Percentiles rank a stretch among this genome's conserved stretches.
Conservation (phyloP, 768 basidiomycete genomes). For the Cubamyces lactineus region DNA sequence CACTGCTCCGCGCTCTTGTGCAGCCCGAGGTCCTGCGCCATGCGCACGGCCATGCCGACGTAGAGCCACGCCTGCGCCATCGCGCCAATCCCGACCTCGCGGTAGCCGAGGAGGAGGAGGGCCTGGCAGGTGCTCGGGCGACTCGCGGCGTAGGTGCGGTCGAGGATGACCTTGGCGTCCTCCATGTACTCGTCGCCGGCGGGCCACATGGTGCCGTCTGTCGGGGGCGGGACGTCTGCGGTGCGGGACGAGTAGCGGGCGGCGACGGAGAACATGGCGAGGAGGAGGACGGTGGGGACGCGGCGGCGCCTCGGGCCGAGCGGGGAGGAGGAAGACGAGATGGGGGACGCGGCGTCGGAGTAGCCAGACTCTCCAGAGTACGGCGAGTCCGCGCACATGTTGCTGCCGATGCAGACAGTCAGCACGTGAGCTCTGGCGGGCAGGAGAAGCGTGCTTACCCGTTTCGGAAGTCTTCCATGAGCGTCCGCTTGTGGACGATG, state of each 20-base stretch:
- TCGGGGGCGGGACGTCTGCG: constrained; percentile 38
- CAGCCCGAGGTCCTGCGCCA: constrained; percentile 89
- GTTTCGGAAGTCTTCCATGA: constrained; percentile 58
- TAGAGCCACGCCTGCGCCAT: constrained; percentile 91
- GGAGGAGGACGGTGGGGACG: constrained; percentile 67
- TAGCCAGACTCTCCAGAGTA: constrained; percentile 34
- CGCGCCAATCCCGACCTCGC: constrained; percentile 86
- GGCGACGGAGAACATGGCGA: constrained; percentile 84
- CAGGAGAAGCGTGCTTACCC: constrained; percentile 35
- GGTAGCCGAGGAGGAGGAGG: constrained; percentile 77
- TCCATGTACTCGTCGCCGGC: constrained; percentile 77
- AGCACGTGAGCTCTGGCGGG: neutral
- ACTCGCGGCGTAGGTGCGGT: constrained; percentile 69
- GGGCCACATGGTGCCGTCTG: constrained; percentile 72
- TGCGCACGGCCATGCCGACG: constrained; percentile 87
- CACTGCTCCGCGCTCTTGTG: constrained; percentile 82
- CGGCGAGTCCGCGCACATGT: constrained; percentile 35
- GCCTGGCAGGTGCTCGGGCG: constrained; percentile 78
- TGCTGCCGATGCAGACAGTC: constrained; percentile 4
- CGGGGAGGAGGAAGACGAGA: constrained; percentile 39
- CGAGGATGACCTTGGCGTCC: constrained; percentile 66
- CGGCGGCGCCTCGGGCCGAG: constrained; percentile 47
- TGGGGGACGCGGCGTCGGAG: constrained; percentile 28
- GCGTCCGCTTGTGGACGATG: constrained; percentile 70
- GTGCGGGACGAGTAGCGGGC: constrained; percentile 61